Conservation (phyloP, 768 basidiomycete species). For the Podaxis sp. region DNA sequence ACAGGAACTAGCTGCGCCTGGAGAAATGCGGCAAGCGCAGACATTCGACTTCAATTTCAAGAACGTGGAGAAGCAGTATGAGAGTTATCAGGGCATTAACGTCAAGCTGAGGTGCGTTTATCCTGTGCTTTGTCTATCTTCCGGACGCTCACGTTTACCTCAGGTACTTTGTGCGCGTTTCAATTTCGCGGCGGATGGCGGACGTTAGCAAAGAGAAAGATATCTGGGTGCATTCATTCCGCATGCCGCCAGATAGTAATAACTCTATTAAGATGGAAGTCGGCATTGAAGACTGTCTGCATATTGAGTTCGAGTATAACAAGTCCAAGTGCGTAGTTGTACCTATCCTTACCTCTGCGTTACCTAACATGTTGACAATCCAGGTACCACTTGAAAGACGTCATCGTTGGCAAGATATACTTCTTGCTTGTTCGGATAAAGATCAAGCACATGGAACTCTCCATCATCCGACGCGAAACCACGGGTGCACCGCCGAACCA, state of each 20-base stretch:
- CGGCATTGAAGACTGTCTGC: conserved; percentile 97
- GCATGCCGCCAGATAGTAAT: conserved; percentile 97
- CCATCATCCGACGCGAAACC: conserved; percentile 96
- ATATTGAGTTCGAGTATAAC: conserved; percentile 99
- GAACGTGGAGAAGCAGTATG: conserved; percentile 99
- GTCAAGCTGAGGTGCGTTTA: conserved; percentile 85
- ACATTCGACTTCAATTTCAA: conserved; percentile 98
- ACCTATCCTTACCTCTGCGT: neutral
- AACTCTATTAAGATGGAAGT: conserved; percentile 99
- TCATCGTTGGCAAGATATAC: conserved; percentile 99
- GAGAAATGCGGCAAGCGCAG: conserved; percentile 95
- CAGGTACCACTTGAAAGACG: conserved; percentile 98
- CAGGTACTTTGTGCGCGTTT: conserved; percentile 92
- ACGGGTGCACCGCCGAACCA: conserved; percentile 98
- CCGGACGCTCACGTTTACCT: conserved; percentile 11
- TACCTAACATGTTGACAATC: neutral
- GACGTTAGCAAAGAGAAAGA: conserved; percentile 94
- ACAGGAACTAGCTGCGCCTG: conserved; percentile 93
- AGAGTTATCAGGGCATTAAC: conserved; percentile 97
- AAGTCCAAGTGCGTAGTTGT: conserved; percentile 84
- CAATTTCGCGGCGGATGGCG: conserved; percentile 88
- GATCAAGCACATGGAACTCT: conserved; percentile 99
- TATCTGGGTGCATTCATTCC: conserved; percentile 96
- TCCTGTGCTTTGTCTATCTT: neutral
- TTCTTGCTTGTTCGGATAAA: conserved; percentile 98